These are phyloP conservation scores for Cordyceps tenuipes DNA, from an alignment of 2,329 filamentous ascomycete genomes.

Conservation along the genomic window DNA sequence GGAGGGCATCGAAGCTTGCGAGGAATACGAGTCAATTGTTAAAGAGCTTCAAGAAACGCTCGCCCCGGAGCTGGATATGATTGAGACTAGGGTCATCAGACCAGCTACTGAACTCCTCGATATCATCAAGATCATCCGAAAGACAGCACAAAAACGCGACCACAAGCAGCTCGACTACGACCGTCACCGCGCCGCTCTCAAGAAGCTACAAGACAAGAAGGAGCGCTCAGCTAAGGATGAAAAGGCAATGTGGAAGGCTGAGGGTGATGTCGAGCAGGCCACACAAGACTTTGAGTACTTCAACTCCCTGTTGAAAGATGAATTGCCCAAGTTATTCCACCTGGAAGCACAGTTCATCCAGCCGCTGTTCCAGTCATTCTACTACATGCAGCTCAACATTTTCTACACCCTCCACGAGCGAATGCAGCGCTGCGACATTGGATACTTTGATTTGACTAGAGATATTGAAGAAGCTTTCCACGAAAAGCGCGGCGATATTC, in stretches of 20 bases:
- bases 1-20: conserved; percentile 88
- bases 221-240: conserved; percentile 95
- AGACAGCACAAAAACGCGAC: conserved; percentile 79
- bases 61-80: conserved; percentile 93
- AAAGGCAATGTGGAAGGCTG: conserved; percentile 92
- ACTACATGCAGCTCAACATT: conserved; percentile 99
- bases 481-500: conserved; percentile 79
- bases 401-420: conserved; percentile 97
- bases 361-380: conserved; percentile 96
- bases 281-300: conserved; percentile 98
- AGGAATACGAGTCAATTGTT: conserved; percentile 90
- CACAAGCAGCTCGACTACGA: conserved; percentile 98
- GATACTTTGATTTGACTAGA: conserved; percentile 87
- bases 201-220: conserved; percentile 97
- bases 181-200: conserved; percentile 70
- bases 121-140: conserved; percentile 91
- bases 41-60: conserved; percentile 83
- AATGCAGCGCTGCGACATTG: conserved; percentile 96
- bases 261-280: conserved; percentile 81
- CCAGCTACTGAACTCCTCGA: conserved; percentile 90
- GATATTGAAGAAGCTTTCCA: conserved; percentile 90
- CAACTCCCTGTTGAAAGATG: conserved; percentile 93
- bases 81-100: conserved; percentile 81
- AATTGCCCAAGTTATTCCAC: conserved; percentile 82
- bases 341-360: conserved; percentile 93